These are phyloP conservation scores for Boletus fagicola DNA, from an alignment of 768 basidiomycete genomes.

Conservation along the genomic window DNA sequence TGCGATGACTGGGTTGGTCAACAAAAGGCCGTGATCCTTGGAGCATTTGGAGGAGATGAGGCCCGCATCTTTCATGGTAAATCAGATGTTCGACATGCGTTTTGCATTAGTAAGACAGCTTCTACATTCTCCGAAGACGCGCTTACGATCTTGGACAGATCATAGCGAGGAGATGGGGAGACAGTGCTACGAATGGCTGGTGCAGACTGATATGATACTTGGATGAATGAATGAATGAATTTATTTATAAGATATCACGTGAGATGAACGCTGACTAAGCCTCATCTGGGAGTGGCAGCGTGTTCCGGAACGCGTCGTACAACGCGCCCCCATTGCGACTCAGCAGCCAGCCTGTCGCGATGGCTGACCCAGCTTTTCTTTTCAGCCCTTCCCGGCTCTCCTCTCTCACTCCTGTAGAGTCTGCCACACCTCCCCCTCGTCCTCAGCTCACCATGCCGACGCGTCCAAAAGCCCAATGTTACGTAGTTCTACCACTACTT, in stretches of 20 bases:
- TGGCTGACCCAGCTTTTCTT: slow-evolving; percentile 19
- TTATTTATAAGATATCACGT: slow-evolving; percentile 5
- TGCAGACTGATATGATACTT: too few species aligned
- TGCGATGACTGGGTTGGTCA: slow-evolving; percentile 68
- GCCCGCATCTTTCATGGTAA: slow-evolving; percentile 43
- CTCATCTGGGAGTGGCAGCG: neutral
- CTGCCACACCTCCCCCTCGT: slow-evolving; percentile 4
- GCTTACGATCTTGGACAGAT: slow-evolving; percentile 34
- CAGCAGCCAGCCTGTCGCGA: slow-evolving; percentile 4
- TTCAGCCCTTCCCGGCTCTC: slow-evolving; percentile 15
- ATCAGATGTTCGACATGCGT: slow-evolving; percentile 62
- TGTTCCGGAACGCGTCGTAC: slow-evolving; percentile 10
- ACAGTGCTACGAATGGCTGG: neutral
- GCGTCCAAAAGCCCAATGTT: slow-evolving; percentile 24
- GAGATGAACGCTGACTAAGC: slow-evolving; percentile 14
- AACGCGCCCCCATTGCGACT: slow-evolving; percentile 4
- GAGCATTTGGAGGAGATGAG: slow-evolving; percentile 37
- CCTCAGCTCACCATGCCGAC: slow-evolving; percentile 7
- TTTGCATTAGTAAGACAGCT: slow-evolving; percentile 61
- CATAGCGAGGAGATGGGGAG: slow-evolving; percentile 44
- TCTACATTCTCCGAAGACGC: neutral
- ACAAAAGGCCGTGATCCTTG: slow-evolving; percentile 46
- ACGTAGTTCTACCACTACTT: slow-evolving; percentile 40
- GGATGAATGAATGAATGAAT: too few species aligned
- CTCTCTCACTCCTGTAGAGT: slow-evolving; percentile 16